Evolutionary conservation across 2,329 filamentous ascomycete species (phyloP).

Genomic region (Neofusicoccum kwambonambiense): DNA sequence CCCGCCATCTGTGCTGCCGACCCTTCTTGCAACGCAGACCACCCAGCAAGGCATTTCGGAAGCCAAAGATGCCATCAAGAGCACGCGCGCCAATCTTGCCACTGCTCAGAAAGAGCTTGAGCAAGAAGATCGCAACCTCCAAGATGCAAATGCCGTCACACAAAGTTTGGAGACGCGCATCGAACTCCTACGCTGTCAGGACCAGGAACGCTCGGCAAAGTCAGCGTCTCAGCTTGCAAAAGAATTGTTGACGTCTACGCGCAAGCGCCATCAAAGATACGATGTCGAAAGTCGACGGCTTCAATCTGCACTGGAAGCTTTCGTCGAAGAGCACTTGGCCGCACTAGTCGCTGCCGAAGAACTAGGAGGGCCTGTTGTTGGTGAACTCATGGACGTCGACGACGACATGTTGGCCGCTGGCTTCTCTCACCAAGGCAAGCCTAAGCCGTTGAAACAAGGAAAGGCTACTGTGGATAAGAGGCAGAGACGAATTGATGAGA

Average conservation of each 20-base stretch:
- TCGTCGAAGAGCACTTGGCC: conserved; percentile 70
- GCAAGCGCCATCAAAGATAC: conserved; percentile 58
- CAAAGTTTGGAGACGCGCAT: conserved; percentile 58
- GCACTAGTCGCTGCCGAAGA: conserved; percentile 80
- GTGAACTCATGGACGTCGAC: conserved; percentile 66
- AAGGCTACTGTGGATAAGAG: conserved; percentile 33
- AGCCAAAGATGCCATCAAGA: conserved; percentile 58
- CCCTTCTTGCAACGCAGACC: conserved; percentile 68
- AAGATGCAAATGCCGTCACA: conserved; percentile 49
- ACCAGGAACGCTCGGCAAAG: conserved; percentile 58
- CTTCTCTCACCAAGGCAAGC: conserved; percentile 53
- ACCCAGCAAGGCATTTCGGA: conserved; percentile 64
- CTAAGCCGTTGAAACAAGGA: conserved; percentile 38
- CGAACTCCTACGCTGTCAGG: conserved; percentile 56
- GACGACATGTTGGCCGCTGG: conserved; percentile 54
- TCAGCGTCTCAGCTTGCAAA: conserved; percentile 61
- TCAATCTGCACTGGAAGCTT: conserved; percentile 63
- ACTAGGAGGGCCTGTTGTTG: conserved; percentile 77
- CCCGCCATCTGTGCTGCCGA: conserved; percentile 64
- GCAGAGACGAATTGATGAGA: conserved; percentile 53
- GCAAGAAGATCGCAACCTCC: conserved; percentile 46
- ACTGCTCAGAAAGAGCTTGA: conserved; percentile 41
- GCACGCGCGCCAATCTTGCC: conserved; percentile 42
- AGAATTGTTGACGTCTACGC: conserved; percentile 62
- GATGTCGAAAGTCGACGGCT: conserved; percentile 61